Evolutionary conservation across 2,329 filamentous ascomycete genomes (phyloP).

Genomic region (Phyllosticta ampelicida): DNA sequence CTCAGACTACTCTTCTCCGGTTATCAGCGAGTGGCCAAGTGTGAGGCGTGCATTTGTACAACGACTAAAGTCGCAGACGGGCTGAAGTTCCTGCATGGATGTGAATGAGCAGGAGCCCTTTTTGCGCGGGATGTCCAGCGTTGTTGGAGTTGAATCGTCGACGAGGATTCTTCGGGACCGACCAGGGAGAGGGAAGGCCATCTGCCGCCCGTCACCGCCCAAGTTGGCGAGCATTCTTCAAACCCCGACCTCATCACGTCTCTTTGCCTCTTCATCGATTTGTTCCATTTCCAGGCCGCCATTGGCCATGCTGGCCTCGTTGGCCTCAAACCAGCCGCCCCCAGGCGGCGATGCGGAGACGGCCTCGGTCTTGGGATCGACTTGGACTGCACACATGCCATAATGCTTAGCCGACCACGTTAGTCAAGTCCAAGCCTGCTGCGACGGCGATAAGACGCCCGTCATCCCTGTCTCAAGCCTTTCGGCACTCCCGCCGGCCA

Average conservation of each 20-base stretch:
- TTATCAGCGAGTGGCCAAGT: not conserved
- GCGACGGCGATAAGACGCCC: not conserved
- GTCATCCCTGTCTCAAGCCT: not conserved
- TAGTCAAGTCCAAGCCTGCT: not conserved
- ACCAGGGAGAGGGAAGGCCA: not conserved
- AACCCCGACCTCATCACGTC: not conserved
- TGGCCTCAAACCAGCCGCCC: not conserved
- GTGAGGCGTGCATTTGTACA: not conserved
- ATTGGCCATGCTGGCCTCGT: not conserved
- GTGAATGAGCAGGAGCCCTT: not conserved
- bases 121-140: not conserved
- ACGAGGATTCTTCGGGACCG: not conserved
- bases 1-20: not conserved
- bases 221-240: not conserved
- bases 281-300: not conserved
- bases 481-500: not conserved
- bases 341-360: not conserved
- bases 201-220: not conserved
- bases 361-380: not conserved
- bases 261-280: not conserved
- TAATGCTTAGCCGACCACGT: not conserved
- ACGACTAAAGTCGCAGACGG: not conserved
- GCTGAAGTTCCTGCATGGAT: not conserved
- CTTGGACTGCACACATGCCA: not conserved
- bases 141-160: not conserved